phyloP scores from a whole-genome alignment of 345 rosid genomes.

The Lumnitzera littorea region DNA sequence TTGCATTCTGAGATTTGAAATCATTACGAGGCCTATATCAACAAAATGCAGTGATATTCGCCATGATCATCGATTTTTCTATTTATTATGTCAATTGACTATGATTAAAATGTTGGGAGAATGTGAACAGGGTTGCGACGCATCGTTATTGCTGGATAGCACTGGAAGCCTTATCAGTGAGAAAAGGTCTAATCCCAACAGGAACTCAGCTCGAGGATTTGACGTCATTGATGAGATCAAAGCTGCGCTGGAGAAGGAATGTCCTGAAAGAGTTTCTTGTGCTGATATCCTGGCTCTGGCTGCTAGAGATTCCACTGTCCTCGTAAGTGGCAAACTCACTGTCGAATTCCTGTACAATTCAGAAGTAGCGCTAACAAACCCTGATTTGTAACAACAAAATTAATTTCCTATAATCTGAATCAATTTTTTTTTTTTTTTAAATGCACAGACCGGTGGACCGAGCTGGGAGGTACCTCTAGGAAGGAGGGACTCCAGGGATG shows the following conservation, averaged over 20 bases:
- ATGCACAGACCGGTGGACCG: conserved; percentile 71
- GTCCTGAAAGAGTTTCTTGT: conserved; percentile 77
- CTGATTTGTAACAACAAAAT: neutral
- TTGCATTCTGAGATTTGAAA: no score
- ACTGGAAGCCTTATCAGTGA: conserved; percentile 50
- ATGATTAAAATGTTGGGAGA: neutral
- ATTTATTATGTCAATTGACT: neutral
- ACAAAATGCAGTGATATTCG: no score
- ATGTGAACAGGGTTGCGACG: conserved; percentile 76
- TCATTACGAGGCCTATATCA: no score
- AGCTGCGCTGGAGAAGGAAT: conserved; percentile 61
- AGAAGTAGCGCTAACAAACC: no score
- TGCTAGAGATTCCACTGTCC: conserved; percentile 89
- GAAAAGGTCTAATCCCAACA: conserved; percentile 71
- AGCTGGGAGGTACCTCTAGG: conserved; percentile 84
- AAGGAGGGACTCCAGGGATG: conserved; percentile 66
- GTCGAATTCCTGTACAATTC: neutral
- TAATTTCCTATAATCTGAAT: neutral
- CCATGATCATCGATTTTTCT: no score
- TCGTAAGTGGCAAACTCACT: conserved; percentile 34
- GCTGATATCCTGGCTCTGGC: conserved; percentile 74
- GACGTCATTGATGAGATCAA: conserved; percentile 78
- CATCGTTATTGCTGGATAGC: conserved; percentile 68
- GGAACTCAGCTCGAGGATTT: conserved; percentile 73
- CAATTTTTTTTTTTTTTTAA: neutral